Percentiles rank a stretch among this genome's conserved stretches.
Conservation (phyloP, 73 alveolate species). For the Paramecium octaurelia region DNA sequence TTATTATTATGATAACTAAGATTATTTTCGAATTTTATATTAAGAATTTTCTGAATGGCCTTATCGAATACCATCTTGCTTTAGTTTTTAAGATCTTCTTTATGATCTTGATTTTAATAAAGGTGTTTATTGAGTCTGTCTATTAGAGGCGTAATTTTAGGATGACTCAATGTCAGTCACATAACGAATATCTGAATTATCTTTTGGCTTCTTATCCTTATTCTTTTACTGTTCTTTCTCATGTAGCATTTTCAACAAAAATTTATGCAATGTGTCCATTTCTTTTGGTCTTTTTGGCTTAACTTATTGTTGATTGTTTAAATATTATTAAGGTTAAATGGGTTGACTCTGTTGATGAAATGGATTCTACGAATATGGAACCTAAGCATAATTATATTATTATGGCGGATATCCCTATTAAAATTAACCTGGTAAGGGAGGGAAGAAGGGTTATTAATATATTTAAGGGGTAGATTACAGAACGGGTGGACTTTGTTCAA, state of each 20-base stretch:
- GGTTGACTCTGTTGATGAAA: neutral
- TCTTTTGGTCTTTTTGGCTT: neutral
- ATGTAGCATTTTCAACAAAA: neutral
- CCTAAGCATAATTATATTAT: neutral
- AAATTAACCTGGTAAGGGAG: neutral
- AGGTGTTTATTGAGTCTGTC: neutral
- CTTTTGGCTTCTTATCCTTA: neutral
- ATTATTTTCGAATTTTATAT: neutral
- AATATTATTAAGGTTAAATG: neutral
- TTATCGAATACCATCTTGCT: neutral
- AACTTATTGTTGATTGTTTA: neutral
- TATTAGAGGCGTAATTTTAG: neutral
- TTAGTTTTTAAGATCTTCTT: neutral
- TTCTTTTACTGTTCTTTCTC: neutral
- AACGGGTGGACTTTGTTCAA: neutral
- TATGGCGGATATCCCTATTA: neutral
- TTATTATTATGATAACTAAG: neutral
- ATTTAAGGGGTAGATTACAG: neutral
- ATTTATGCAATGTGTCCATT: slow-evolving; percentile 4
- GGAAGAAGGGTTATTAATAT: neutral
- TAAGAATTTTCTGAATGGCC: neutral
- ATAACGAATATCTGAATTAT: neutral
- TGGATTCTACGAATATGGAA: neutral
- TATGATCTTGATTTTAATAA: neutral
- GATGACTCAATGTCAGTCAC: neutral